These are phyloP conservation scores for Lyophyllum semitale DNA, from an alignment of 768 basidiomycete species.

Conservation along the genomic window DNA sequence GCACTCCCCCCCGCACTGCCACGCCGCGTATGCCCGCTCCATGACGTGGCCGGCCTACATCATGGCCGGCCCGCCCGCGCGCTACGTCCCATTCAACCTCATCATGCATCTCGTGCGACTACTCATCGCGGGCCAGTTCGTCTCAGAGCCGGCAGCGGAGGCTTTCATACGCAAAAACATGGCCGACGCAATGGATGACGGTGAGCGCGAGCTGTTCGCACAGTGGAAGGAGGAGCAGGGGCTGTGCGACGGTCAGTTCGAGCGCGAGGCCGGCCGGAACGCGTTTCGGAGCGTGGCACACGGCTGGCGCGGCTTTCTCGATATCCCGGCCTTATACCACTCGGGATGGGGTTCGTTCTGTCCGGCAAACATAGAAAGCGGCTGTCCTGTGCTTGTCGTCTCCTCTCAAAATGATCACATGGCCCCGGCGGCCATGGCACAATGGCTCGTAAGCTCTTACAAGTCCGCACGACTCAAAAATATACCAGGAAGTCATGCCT, in stretches of 20 bases:
- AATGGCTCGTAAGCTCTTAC: slow-evolving; percentile 51
- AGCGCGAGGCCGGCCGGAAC: slow-evolving; percentile 41
- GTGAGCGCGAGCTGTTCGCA: slow-evolving; percentile 38
- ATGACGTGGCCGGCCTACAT: slow-evolving; percentile 53
- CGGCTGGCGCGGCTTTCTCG: slow-evolving; percentile 55
- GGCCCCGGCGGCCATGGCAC: slow-evolving; percentile 42
- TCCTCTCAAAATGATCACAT: slow-evolving; percentile 43
- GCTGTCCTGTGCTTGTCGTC: slow-evolving; percentile 47
- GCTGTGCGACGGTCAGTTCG: slow-evolving; percentile 43
- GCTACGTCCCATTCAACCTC: slow-evolving; percentile 42
- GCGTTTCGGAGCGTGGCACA: slow-evolving; percentile 47
- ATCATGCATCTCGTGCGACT: slow-evolving; percentile 32
- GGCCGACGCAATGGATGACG: slow-evolving; percentile 37
- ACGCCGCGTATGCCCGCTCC: slow-evolving; percentile 44
- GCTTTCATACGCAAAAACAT: slow-evolving; percentile 36
- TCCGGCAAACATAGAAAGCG: slow-evolving; percentile 43
- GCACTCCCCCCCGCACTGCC: slow-evolving; percentile 46
- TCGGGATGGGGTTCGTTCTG: slow-evolving; percentile 52
- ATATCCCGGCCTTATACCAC: slow-evolving; percentile 41
- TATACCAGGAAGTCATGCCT: slow-evolving; percentile 52
- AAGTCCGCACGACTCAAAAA: slow-evolving; percentile 41
- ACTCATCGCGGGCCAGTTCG: slow-evolving; percentile 34
- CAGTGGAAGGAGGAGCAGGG: slow-evolving; percentile 44
- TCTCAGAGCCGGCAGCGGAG: slow-evolving; percentile 41
- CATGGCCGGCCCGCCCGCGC: slow-evolving; percentile 43